These are phyloP conservation scores for Echites panduratus DNA, from an alignment of 257 asterid species.

Conservation along the genomic window DNA sequence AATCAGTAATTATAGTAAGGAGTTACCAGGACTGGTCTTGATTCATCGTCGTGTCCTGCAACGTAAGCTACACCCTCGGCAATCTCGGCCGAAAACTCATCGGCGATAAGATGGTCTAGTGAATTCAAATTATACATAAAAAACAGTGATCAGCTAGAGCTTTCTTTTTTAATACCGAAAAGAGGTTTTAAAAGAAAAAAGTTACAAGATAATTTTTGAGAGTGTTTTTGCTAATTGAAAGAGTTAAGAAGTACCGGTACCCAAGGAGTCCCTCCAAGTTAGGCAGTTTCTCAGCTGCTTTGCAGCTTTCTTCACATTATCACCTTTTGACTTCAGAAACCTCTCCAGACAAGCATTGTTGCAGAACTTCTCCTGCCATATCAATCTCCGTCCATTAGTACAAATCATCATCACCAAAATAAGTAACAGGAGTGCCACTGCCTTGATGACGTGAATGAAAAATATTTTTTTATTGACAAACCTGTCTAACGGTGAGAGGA, in stretches of 20 bases:
- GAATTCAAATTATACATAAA: conserved; percentile 18
- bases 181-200: conserved; percentile 17
- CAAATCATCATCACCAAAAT: no score
- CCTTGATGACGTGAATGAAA: no score
- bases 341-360: conserved; percentile 70
- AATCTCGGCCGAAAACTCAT: conserved; percentile 92
- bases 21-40: conserved; percentile 79
- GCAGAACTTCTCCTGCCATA: conserved; percentile 76
- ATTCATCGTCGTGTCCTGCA: conserved; percentile 87
- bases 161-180: no score
- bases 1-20: not conserved
- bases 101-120: conserved; percentile 78
- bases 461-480: no score
- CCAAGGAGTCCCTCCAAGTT: conserved; percentile 82
- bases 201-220: no score
- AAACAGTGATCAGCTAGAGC: conserved; percentile 16
- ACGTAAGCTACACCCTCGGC: conserved; percentile 93
- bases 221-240: no score
- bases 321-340: conserved; percentile 72
- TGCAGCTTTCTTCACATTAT: conserved; percentile 79
- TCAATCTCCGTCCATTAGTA: no score
- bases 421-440: no score
- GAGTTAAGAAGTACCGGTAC: no score
- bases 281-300: conserved; percentile 72
- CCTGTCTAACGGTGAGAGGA: conserved; percentile 85